Percentiles rank a stretch among this genome's conserved stretches.
These are phyloP conservation scores for Trichoderma sp. DNA, from an alignment of 2,329 filamentous ascomycete species.

Conservation along the genomic window DNA sequence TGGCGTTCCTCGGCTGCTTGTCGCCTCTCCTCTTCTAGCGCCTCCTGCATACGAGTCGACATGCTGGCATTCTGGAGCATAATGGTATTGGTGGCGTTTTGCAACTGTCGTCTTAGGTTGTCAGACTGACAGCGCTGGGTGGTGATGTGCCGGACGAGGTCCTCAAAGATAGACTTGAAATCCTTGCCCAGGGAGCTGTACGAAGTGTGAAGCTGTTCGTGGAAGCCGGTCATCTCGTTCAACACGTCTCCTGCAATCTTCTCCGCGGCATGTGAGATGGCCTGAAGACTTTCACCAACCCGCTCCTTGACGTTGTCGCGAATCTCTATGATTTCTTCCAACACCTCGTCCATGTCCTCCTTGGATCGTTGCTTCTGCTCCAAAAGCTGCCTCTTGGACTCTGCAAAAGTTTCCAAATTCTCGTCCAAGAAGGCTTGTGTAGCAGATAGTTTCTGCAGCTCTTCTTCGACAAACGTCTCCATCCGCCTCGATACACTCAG, in stretches of 20 bases:
- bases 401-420: slow-evolving; percentile 64
- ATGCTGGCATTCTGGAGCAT: slow-evolving; percentile 66
- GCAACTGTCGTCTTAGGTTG: slow-evolving; percentile 66
- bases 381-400: slow-evolving; percentile 65
- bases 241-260: slow-evolving; percentile 87
- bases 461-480: slow-evolving; percentile 70
- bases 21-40: slow-evolving; percentile 72
- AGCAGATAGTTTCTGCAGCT: slow-evolving; percentile 66
- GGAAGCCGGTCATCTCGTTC: slow-evolving; percentile 79
- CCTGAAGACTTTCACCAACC: slow-evolving; percentile 79
- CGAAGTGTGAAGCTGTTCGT: slow-evolving; percentile 77
- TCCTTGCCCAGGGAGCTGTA: slow-evolving; percentile 81
- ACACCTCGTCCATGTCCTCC: slow-evolving; percentile 82
- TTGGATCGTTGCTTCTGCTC: slow-evolving; percentile 66
- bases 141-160: slow-evolving; percentile 69
- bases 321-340: slow-evolving; percentile 88
- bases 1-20: slow-evolving; percentile 71
- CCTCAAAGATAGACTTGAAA: slow-evolving; percentile 81
- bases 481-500: slow-evolving; percentile 66
- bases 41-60: slow-evolving; percentile 63
- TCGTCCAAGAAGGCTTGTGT: slow-evolving; percentile 69
- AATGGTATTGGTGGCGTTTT: slow-evolving; percentile 64
- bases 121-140: slow-evolving; percentile 76
- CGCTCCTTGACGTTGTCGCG: slow-evolving; percentile 83
- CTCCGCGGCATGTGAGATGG: slow-evolving; percentile 79